A percentile compares a stretch with the other conserved stretches of the same genome.
phyloP scores from a whole-genome alignment of 441 rosid species.

The Arabidopsis hybrid region DNA sequence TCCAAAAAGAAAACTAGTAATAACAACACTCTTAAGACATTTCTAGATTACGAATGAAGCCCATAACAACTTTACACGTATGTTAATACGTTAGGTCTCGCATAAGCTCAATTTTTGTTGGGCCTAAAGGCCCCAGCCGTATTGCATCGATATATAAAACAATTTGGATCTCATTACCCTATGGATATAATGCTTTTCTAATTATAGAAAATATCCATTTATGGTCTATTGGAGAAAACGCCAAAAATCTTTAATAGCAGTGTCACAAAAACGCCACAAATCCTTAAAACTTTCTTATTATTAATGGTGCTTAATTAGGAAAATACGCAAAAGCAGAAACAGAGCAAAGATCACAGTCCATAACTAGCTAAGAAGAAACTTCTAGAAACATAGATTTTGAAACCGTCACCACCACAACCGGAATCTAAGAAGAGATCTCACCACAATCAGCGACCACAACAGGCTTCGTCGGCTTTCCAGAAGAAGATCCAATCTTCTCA shows the following conservation, averaged over 20 bases:
- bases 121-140: not conserved
- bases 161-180: not conserved
- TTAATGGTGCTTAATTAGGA: constrained; percentile 9
- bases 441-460: constrained; percentile 71
- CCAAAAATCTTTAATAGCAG: not conserved
- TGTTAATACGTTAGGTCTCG: no score
- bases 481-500: constrained; percentile 63
- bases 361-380: not conserved
- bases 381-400: no score
- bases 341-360: not conserved
- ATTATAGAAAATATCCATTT: no score
- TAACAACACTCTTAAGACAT: no score
- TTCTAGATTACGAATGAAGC: no score
- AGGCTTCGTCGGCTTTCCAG: constrained; percentile 61
- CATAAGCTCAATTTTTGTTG: no score
- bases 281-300: not conserved
- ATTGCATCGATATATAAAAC: no score
- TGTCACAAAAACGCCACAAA: not conserved
- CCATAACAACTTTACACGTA: no score
- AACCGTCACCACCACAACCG: no score
- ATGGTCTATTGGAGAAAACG: not conserved
- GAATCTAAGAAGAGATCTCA: constrained; percentile 46
- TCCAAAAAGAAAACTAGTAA: no score
- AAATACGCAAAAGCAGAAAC: not conserved
- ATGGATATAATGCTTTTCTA: no score